Evolutionary conservation across 208 protist genomes (phyloP), one percentile per base, ranked within the genome.

Genomic region (Acanthamoeba lenticulata): DNA sequence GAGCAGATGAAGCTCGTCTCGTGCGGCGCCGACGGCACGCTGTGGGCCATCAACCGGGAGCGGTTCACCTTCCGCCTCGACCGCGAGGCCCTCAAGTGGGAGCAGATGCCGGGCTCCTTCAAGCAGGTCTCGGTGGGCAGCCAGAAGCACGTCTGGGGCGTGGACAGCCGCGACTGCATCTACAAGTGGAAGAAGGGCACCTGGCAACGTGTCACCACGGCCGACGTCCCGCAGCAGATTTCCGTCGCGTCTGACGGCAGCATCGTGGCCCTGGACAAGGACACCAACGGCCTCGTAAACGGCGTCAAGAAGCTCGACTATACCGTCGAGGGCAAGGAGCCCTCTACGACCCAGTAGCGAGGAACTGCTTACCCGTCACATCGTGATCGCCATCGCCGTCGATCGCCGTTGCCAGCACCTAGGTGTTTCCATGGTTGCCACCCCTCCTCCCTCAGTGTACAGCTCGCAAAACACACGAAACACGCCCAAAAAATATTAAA

Each of bases 91-190:
- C 42, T 45, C 42, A 45, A 55, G 77, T 86, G 77, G 77, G 77
- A 57, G 21, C 77, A 86, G 77, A 86, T 86, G 77, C 77, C 77
- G 38, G 77, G 77, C 77, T 86, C 77, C 77, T 86, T 86, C 77
- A 86, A 86, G 77, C 77, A 86, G 77, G 45, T n/a, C n/a, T 57
- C 77, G 38, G 77, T 86, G 77, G 77, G 77, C 34, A 86, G 77
- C 42, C 17, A 55, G n/a, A 86, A 86, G 42, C 45, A 86, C 45
- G 77, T 86, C 11, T 86, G 77, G 77, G 77, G 77, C 4, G 77
- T 86, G 9, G 77, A 86, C 40, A 55, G 77, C 77, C 45, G 52
- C 24, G 77, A 86, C 45, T 45, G 42, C 77, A 86, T 86, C 45
- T 86, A 86, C 40, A 86, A 55, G 42, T 86, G 77, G 77, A 45